Evolutionary conservation across 306 rosid species (phyloP), one percentile per base, ranked within the genome.

Genomic region (Cicer arietinum): DNA sequence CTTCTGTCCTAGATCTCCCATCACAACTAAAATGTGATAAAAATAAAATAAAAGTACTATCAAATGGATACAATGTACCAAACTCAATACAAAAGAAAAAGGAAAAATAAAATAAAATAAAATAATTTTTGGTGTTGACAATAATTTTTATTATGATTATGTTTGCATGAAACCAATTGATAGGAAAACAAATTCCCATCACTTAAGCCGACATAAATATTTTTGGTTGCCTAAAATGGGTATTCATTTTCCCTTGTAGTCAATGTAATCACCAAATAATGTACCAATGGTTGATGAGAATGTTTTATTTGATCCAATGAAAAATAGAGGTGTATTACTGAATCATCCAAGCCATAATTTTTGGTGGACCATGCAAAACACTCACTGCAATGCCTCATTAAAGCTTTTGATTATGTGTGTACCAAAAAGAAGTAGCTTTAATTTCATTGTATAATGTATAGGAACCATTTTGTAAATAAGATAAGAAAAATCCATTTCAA

Each of bases 221-320:
- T 72, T 81, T 48, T 81, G 67, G 93, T 77, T 76, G 74, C 81
- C 86, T 69, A 82, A 81, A 78, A 80, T 50, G 63, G 81, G 76
- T 52, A 82, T 81, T 69, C 11, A 46, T 77, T 84, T 84, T 83
- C 78, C 58, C 30, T 79, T 59, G 69, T 50, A 67, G 84, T 79
- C 80, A 85, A 89, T 74, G 74, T 79, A 69, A 71, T 73, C 54
- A 70, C 61, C 65, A 76, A 14, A 57, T 63, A 70, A 80, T 66
- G 82, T 84, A 85, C 86, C 83, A 73, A 81, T 64, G 80, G 85
- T 73, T 37, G 47, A 71, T 74, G 81, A 46, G 88, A 84, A 81
- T 86, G 84, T 79, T 81, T 81, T 63, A 60, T 39, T 13, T 74
- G 69, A 71, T 64, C 81, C 82, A 81, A 83, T 77, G 81, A 79